Percentiles rank a stretch among this genome's conserved stretches.
These are phyloP conservation scores for Corrigiola litoralis DNA, from an alignment of 179 eudicot species.

Conservation along the genomic window DNA sequence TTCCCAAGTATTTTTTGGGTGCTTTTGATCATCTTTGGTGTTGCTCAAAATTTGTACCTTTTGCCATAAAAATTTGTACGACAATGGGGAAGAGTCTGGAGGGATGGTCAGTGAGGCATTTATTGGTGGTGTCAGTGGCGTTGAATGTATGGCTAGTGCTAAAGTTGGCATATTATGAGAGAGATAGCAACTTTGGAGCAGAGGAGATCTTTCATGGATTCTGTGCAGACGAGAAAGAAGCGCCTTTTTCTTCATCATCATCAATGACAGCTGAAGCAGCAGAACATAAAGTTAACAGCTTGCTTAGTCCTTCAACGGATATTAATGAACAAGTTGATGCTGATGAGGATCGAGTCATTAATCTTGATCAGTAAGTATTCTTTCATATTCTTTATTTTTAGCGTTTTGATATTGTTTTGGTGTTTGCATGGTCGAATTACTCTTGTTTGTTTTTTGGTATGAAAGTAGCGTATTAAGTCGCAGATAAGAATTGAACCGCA, in stretches of 20 bases:
- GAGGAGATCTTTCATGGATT: conserved; percentile 31
- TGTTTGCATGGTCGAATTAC: not conserved
- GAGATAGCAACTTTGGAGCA: conserved; percentile 25
- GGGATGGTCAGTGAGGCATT: conserved; percentile 34
- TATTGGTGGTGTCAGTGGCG: conserved; percentile 51
- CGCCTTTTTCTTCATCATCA: conserved; percentile 14
- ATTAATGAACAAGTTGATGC: conserved; percentile 9
- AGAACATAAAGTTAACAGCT: conserved; percentile 1
- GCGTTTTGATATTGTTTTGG: not conserved
- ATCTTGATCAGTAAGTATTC: conserved; percentile 68
- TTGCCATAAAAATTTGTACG: no score
- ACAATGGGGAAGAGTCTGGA: conserved; percentile 35
- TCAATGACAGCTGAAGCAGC: conserved; percentile 19
- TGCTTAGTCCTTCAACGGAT: conserved; percentile 8
- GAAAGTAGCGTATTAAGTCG: no score
- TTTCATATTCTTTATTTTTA: not conserved
- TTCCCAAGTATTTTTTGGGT: not conserved
- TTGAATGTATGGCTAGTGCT: conserved; percentile 50
- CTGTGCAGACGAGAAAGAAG: conserved; percentile 28
- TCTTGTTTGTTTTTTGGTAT: conserved; percentile 2
- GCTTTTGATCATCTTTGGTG: not conserved
- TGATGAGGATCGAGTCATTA: conserved; percentile 34
- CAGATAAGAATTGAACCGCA: no score
- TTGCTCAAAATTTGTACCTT: conserved; percentile 3
- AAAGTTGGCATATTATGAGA: conserved; percentile 38